Conservation (phyloP, 2,329 filamentous ascomycete species). For the Fusarium multiceps region DNA sequence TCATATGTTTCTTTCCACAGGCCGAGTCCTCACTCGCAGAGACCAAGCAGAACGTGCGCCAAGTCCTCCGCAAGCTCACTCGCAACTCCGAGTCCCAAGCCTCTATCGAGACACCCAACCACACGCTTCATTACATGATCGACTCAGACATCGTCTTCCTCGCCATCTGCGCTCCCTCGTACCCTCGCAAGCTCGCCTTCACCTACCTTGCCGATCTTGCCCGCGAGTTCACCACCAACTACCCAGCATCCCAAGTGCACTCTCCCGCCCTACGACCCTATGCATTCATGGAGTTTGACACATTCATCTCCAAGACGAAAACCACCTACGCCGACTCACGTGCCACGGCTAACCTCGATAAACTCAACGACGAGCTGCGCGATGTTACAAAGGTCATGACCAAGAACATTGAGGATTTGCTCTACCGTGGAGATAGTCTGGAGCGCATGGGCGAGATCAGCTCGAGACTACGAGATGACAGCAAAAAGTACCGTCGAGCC, state of each 20-base stretch:
- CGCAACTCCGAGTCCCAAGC: constrained; percentile 91
- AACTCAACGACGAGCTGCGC: constrained; percentile 94
- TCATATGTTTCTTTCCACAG: constrained; percentile 29
- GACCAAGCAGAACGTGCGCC: constrained; percentile 90
- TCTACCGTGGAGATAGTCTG: constrained; percentile 93
- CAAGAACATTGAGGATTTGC: constrained; percentile 98
- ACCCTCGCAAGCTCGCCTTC: constrained; percentile 97
- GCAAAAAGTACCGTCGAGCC: constrained; percentile 91
- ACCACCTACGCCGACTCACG: constrained; percentile 93
- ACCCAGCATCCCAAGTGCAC: constrained; percentile 78
- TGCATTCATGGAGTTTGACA: constrained; percentile 98
- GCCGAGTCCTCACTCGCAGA: constrained; percentile 82
- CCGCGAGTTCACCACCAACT: constrained; percentile 89
- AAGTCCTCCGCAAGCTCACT: constrained; percentile 87
- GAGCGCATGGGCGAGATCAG: constrained; percentile 98
- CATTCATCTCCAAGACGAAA: constrained; percentile 92
- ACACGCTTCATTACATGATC: constrained; percentile 92
- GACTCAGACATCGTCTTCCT: constrained; percentile 87
- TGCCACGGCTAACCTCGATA: constrained; percentile 91
- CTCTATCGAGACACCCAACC: constrained; percentile 85
- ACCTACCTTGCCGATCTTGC: constrained; percentile 95
- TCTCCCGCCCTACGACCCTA: constrained; percentile 84
- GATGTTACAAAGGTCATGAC: constrained; percentile 99
- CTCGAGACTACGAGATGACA: constrained; percentile 87
- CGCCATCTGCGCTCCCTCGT: constrained; percentile 91